Base-by-base conservation (phyloP, 225 moss, liverwort and hornwort species). In the Marchantia paleacea region DNA sequence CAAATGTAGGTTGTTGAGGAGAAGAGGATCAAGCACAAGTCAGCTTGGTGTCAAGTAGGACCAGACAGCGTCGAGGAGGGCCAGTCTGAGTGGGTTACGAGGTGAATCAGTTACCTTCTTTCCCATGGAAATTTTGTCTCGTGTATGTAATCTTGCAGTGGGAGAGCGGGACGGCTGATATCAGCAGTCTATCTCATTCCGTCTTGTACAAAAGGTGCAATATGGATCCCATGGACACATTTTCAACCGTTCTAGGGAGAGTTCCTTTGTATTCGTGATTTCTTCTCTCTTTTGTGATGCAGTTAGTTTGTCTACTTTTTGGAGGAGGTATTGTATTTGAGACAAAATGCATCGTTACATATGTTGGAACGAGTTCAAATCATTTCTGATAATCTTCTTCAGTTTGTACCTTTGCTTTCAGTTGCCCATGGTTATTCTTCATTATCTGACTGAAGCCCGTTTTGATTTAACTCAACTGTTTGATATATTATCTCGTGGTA, bases 91-190 rank as follows among this genome's bases (percentile, higher is more conserved):
- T 63, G 63, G 63, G 63, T 63, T 63, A 20, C 22, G 63, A 63
- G 63, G 9, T 63, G 22, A 63, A 63, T 63, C 63, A 63, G 39
- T 39, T 5, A 39, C 57, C 8, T 57, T n/a, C 20, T 63, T 63
- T 20, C 63, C 63, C 63, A 63, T 24, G 63, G 63, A 63, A 63
- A 63, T 63, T 63, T 63, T 63, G 63, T 63, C 63, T 19, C n/a
- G 63, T 63, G 63, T 19, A 24, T 63, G 57, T 63, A 63, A 8
- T 63, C 20, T 63, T 24, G 63, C 2, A 8, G 18, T 20, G 63
- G 22, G 24, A 63, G 22, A 63, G 22, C 57, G 57, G 39, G 39
- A 39, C 39, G 39, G 39, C 39, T 55, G 63, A 63, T 19, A 63
- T 20, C 63, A 63, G 18, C 63, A 19, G n/a, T 63, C 57, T 5